Conservation (phyloP, 106 monocot genomes). For the Platanthera guangdongensis region DNA sequence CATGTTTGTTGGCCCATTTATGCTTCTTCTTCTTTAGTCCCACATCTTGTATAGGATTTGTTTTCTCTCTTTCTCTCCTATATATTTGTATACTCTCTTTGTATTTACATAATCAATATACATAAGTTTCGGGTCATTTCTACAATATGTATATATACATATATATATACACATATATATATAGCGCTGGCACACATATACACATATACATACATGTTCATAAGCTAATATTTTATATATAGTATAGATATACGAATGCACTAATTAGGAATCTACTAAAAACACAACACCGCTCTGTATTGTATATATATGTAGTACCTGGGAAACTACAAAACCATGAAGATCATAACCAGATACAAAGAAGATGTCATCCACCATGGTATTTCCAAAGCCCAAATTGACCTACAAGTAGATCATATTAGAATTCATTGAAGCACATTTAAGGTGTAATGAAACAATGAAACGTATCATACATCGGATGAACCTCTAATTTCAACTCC, state of each 20-base stretch:
- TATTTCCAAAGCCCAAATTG: conserved; percentile 79
- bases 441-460: neutral
- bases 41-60: too few species aligned
- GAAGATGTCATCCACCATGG: conserved; percentile 58
- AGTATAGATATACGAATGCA: neutral
- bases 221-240: too few species aligned
- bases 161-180: too few species aligned
- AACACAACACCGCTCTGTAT: neutral
- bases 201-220: neutral
- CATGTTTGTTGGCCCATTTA: too few species aligned
- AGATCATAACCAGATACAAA: conserved; percentile 84
- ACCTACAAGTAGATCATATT: conserved; percentile 37
- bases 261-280: neutral
- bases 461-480: conserved; percentile 51
- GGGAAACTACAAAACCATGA: conserved; percentile 80
- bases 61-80: too few species aligned
- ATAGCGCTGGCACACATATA: too few species aligned
- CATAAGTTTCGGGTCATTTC: too few species aligned
- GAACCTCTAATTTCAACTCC: conserved; percentile 67
- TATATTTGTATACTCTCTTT: too few species aligned
- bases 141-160: too few species aligned
- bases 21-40: too few species aligned
- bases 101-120: too few species aligned
- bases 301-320: conserved; percentile 37
- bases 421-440: neutral